A percentile compares a stretch with the other conserved stretches of the same genome.
Conservation (phyloP, 306 rosid species). For the Vachellia collinsii region DNA sequence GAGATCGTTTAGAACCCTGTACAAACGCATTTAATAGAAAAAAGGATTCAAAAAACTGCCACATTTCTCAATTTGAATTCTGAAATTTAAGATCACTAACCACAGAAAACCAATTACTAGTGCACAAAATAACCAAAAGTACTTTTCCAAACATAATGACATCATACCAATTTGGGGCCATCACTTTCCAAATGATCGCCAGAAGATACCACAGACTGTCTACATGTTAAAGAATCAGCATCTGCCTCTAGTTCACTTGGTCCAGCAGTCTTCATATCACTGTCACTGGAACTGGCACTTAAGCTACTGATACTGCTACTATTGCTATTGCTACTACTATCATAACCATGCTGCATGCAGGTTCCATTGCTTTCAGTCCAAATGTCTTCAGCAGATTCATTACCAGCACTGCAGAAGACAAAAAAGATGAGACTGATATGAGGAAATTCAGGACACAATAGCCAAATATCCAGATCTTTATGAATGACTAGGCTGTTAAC, state of each 20-base stretch:
- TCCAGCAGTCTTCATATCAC: slow-evolving; percentile 78
- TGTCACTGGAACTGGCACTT: slow-evolving; percentile 91
- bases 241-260: slow-evolving; percentile 92
- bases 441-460: slow-evolving; percentile 31
- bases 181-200: slow-evolving; percentile 69
- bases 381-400: slow-evolving; percentile 70
- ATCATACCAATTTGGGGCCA: slow-evolving; percentile 74
- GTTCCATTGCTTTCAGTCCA: slow-evolving; percentile 69
- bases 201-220: slow-evolving; percentile 80
- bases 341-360: slow-evolving; percentile 66
- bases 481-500: slow-evolving; percentile 1
- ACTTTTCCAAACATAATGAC: slow-evolving; percentile 32
- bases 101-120: not conserved
- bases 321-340: slow-evolving; percentile 95
- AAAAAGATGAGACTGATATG: slow-evolving; percentile 28
- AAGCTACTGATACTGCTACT: slow-evolving; percentile 92
- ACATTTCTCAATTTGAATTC: slow-evolving; percentile 18
- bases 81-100: not conserved
- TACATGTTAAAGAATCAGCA: slow-evolving; percentile 91
- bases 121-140: slow-evolving; percentile 24
- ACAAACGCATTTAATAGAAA: slow-evolving; percentile 23
- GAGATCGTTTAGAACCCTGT: slow-evolving; percentile 86
- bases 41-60: slow-evolving; percentile 19
- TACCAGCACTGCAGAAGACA: slow-evolving; percentile 74
- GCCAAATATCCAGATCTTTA: not conserved